Evolutionary conservation across 352 stramenopile genomes (phyloP).

Genomic region (Phytophthora tentaculata): DNA sequence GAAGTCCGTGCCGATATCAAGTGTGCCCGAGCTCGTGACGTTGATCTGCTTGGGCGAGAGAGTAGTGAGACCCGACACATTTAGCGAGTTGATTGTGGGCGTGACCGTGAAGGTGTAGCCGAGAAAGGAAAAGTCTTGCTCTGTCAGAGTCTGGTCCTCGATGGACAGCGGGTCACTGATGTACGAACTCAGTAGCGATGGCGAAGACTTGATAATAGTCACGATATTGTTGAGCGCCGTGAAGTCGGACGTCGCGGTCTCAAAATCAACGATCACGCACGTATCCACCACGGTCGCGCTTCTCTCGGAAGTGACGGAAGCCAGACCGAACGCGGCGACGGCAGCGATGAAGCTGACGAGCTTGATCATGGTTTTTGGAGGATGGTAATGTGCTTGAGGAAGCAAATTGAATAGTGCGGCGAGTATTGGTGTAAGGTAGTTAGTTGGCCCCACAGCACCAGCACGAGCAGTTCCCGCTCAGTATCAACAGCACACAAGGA

Average conservation of each 20-base stretch:
- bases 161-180: conserved; percentile 49
- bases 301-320: conserved; percentile 24
- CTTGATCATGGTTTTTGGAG: conserved; percentile 30
- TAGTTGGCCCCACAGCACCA: too few species aligned
- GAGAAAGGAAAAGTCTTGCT: conserved; percentile 55
- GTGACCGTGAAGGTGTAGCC: conserved; percentile 58
- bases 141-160: conserved; percentile 47
- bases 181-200: conserved; percentile 38
- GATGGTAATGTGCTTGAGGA: conserved; percentile 26
- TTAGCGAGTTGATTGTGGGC: conserved; percentile 56
- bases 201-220: conserved; percentile 46
- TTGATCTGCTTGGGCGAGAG: conserved; percentile 56
- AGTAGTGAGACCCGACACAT: conserved; percentile 48
- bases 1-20: conserved; percentile 57
- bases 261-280: conserved; percentile 52
- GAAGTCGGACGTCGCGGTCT: conserved; percentile 50
- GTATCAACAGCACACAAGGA: conserved; percentile 13
- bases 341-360: conserved; percentile 24
- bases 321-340: conserved; percentile 15
- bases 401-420: conserved; percentile 35
- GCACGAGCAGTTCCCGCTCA: conserved; percentile 6
- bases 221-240: conserved; percentile 56
- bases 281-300: conserved; percentile 35
- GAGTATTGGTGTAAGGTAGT: conserved; percentile 9
- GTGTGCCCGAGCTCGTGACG: conserved; percentile 41